Evolutionary conservation across 257 asterid genomes (phyloP), one percentile per base, ranked within the genome.

Genomic region (Linaria vulgaris): DNA sequence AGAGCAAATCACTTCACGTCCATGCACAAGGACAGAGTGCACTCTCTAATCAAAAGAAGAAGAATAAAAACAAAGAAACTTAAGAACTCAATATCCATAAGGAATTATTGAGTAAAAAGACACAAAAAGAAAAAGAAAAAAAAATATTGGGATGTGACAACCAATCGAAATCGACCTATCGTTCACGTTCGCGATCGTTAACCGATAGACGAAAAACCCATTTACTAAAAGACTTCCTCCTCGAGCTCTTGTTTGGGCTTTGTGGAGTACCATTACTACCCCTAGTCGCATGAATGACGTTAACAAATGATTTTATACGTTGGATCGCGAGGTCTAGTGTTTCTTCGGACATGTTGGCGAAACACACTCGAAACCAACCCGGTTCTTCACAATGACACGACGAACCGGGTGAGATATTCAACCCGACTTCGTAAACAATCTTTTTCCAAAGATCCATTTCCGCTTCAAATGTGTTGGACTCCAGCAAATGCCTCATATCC

Each of bases 291-390:
- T 55, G 30, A 23, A 56, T 56, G 19, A 82, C 60, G 16, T 70
- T 69, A 0, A 75, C 91, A 43, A 85, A 90, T 12, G 54, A 54
- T 37, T 74, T 73, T 0, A 85, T 39, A n/a, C 95, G 82, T 24
- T 50, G 57, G 70, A 87, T 81, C 8, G 97, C 97, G 1, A 75
- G 56, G n/a, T 78, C 53, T 6, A 90, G 69, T 0, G 95, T 81
- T 16, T 77, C 87, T 37, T 83, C 91, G 0, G 95, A 83, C 94
- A 90, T 85, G 73, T 90, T 87, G 12, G 97, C 97, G 16, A 87
- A 90, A 65, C 97, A 90, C 22, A 78, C 76, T 12, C 97, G 78
- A 53, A 89, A 86, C 97, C 97, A 89, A 0, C 97, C 97, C 1
- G 95, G 97, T 66, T 89, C 97, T 0, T 55, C 38, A 57, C 91